These are phyloP conservation scores for Aspergillus pseudoviridinutans DNA, from an alignment of 2,329 filamentous ascomycete genomes.

Conservation along the genomic window DNA sequence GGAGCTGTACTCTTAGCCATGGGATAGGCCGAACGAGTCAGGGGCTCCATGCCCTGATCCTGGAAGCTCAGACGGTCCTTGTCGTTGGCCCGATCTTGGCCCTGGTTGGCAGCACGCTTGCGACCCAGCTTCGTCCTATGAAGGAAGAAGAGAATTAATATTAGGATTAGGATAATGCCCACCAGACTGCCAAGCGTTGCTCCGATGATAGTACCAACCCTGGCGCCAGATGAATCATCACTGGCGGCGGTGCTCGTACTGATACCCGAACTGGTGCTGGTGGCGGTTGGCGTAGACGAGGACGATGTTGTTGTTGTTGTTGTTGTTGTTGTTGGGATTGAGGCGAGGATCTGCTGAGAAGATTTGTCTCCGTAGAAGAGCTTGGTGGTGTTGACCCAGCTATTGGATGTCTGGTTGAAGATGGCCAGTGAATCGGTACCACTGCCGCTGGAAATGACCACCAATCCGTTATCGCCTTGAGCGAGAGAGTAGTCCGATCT, in stretches of 20 bases:
- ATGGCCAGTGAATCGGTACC: slow-evolving; percentile 64
- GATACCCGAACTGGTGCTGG: slow-evolving; percentile 22
- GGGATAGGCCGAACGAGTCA: slow-evolving; percentile 40
- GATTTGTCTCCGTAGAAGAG: slow-evolving; percentile 53
- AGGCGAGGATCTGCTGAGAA: slow-evolving; percentile 32
- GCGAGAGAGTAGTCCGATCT: slow-evolving; percentile 71
- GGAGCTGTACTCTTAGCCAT: slow-evolving; percentile 43
- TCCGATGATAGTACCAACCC: slow-evolving; percentile 63
- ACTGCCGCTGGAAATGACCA: slow-evolving; percentile 76
- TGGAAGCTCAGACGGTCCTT: slow-evolving; percentile 54
- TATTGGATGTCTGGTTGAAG: slow-evolving; percentile 71
- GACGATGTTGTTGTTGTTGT: slow-evolving; percentile 26
- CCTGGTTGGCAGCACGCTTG: slow-evolving; percentile 46
- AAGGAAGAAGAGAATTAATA: slow-evolving; percentile 66
- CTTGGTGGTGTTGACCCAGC: slow-evolving; percentile 69
- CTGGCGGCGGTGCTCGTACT: slow-evolving; percentile 33
- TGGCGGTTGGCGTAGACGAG: slow-evolving; percentile 24
- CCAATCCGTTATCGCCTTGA: slow-evolving; percentile 58
- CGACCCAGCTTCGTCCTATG: slow-evolving; percentile 55
- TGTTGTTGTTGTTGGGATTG: slow-evolving; percentile 30
- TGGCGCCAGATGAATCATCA: slow-evolving; percentile 24
- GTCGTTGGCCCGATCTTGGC: slow-evolving; percentile 46
- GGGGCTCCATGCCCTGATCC: slow-evolving; percentile 43
- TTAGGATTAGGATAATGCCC: slow-evolving; percentile 66
- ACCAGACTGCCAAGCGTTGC: slow-evolving; percentile 79